phyloP scores from a whole-genome alignment of 768 basidiomycete genomes.

The Amanita rubescens region DNA sequence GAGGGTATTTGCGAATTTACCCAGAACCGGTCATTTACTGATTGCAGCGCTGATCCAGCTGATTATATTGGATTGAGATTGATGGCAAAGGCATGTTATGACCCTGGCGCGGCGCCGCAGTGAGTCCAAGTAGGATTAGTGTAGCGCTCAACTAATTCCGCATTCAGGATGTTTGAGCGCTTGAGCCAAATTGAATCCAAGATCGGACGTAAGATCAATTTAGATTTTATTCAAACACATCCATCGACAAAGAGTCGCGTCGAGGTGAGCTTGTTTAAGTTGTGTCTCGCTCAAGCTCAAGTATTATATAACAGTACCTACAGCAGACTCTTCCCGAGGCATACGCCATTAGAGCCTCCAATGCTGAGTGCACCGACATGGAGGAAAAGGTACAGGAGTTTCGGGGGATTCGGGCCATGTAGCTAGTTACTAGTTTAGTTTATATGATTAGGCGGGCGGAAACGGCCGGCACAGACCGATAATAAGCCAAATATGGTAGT shows the following conservation, averaged over 20 bases:
- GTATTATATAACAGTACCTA: slow-evolving; percentile 32
- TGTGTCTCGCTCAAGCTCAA: neutral
- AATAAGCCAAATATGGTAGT: neutral
- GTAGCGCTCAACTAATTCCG: neutral
- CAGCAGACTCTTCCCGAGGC: slow-evolving; percentile 51
- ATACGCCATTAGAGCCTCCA: slow-evolving; percentile 45
- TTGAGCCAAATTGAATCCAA: slow-evolving; percentile 51
- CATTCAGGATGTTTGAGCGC: slow-evolving; percentile 61
- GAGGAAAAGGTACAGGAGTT: slow-evolving; percentile 31
- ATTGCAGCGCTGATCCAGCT: slow-evolving; percentile 34
- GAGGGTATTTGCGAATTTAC: slow-evolving; percentile 46
- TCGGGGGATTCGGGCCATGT: slow-evolving; percentile 13
- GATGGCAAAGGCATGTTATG: slow-evolving; percentile 79
- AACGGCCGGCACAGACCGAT: neutral
- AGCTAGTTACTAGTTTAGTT: neutral
- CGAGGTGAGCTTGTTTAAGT: slow-evolving; percentile 37
- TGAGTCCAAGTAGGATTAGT: slow-evolving; percentile 25
- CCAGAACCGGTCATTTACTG: neutral
- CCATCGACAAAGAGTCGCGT: slow-evolving; percentile 69
- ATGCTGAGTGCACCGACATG: slow-evolving; percentile 43
- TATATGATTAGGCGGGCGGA: neutral
- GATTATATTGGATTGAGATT: slow-evolving; percentile 81
- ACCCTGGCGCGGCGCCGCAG: slow-evolving; percentile 72
- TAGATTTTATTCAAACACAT: slow-evolving; percentile 74
- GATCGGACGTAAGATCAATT: slow-evolving; percentile 15